Base-by-base conservation (phyloP, 2,329 filamentous ascomycete genomes). In the Aspergillus awamori region DNA sequence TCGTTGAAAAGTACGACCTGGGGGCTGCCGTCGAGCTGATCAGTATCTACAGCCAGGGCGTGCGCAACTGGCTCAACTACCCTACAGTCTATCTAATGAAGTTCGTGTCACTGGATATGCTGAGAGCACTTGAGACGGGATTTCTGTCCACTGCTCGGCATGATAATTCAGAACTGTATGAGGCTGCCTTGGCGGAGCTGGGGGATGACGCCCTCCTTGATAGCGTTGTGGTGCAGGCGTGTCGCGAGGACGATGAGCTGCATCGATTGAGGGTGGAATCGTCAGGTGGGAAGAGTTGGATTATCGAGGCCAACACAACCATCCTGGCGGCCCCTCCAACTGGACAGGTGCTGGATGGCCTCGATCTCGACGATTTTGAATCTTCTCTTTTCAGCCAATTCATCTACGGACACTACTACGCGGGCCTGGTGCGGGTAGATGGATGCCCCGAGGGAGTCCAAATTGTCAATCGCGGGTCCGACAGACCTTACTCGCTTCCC, bases 131-230 rank as follows among this genome's bases (percentile, higher is more conserved):
- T 20, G 66, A 72, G 43, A 73, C 68, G 8, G 64, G 62, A 3
- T 67, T 70, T 30, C 61, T 71, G 7, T 68, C 70, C 4, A 77
- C 74, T 17, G 70, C 74, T 2, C 74, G 78, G 1, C 65, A 72
- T 33, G 78, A 80, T 65, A 77, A 78, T 53, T 74, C 78, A 15
- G 64, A 66, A 13, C 59, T 82, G 1, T 82, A 80, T 60, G 74
- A 77, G 47, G 71, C 69, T 4, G 76, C 80, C 13, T 69, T 71
- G 10, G 39, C 57, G 1, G 68, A 74, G 26, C 69, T 82, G 1
- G 74, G 73, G 8, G 57, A 69, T 1, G 77, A 80, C 28, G 74
- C 80, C 1, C 64, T 80, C 8, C 75, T 75, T 58, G 70, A 70
- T 10, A 77, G 73, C 52, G 75, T 68, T 0, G 77, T 80, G 2